These are phyloP conservation scores for Penicillium olsonii DNA, from an alignment of 2,329 filamentous ascomycete species.

Conservation along the genomic window DNA sequence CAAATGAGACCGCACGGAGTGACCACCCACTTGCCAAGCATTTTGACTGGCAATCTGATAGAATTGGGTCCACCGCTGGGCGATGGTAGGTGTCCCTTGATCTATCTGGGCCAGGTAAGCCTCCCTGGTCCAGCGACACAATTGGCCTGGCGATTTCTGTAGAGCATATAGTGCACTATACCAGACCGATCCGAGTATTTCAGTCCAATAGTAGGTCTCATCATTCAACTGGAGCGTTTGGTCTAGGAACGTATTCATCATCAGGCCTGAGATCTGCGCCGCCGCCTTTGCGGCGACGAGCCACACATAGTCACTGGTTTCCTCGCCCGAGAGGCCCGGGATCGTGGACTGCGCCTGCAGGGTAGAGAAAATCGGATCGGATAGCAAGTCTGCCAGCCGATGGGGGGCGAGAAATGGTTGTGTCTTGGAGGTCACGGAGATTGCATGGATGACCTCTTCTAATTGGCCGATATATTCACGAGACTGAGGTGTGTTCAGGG, in stretches of 20 bases:
- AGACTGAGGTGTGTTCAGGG: constrained; percentile 25
- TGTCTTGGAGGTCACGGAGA: constrained; percentile 70
- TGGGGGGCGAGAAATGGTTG: constrained; percentile 61
- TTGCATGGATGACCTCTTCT: constrained; percentile 66
- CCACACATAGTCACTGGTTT: constrained; percentile 85
- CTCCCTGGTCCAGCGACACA: constrained; percentile 75
- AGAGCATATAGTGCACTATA: constrained; percentile 81
- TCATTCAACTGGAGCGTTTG: constrained; percentile 81
- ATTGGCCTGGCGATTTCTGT: constrained; percentile 76
- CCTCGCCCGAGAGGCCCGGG: constrained; percentile 42
- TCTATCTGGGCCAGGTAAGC: constrained; percentile 48
- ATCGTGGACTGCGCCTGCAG: constrained; percentile 18
- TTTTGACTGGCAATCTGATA: constrained; percentile 78
- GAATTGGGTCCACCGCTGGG: constrained; percentile 61
- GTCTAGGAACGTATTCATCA: constrained; percentile 75
- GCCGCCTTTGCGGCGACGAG: constrained; percentile 86
- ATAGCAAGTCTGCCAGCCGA: constrained; percentile 63
- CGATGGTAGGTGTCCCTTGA: constrained; percentile 29
- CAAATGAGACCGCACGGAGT: constrained; percentile 69
- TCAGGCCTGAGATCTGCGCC: constrained; percentile 81
- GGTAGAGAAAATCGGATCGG: constrained; percentile 47
- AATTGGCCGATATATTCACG: constrained; percentile 51
- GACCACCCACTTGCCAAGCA: constrained; percentile 68
- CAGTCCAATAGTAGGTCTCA: constrained; percentile 95
- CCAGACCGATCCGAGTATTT: constrained; percentile 74